These are phyloP conservation scores for Caryopteris hybrid DNA, from an alignment of 305 asterid genomes.

Conservation along the genomic window DNA sequence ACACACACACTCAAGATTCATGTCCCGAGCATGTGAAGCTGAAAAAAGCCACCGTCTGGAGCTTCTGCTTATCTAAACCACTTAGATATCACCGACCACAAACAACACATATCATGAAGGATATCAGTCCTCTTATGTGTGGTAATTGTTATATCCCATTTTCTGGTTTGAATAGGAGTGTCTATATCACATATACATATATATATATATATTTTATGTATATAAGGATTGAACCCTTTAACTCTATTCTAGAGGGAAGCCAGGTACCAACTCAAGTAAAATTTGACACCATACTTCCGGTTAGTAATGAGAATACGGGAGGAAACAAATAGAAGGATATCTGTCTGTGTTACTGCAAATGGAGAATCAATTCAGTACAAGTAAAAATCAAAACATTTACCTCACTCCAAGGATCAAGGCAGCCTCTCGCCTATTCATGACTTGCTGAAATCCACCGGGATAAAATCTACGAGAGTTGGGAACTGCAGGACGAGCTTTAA, in stretches of 20 bases:
- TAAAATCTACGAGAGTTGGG: conserved; percentile 58
- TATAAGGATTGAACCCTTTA: too few relatives aligned
- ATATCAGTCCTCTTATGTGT: background rate
- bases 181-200: too few relatives aligned
- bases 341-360: background rate
- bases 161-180: too few relatives aligned
- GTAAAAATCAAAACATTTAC: conserved; percentile 23
- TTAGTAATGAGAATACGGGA: background rate
- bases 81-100: background rate
- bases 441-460: conserved; percentile 67
- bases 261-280: background rate
- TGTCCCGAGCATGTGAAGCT: too few relatives aligned
- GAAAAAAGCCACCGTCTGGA: too few relatives aligned
- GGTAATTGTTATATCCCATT: too few relatives aligned
- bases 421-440: conserved; percentile 74
- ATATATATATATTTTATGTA: too few relatives aligned
- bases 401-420: conserved; percentile 81
- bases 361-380: background rate
- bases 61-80: background rate
- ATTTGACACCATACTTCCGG: background rate
- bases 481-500: conserved; percentile 33
- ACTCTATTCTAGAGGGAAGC: too few relatives aligned
- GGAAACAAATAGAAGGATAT: background rate
- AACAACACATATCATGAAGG: background rate
- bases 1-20: too few relatives aligned